Percentiles rank a stretch among this genome's conserved stretches.
Evolutionary conservation across 2,329 filamentous ascomycete genomes (phyloP).

Genomic region (Westerdykella sp.): DNA sequence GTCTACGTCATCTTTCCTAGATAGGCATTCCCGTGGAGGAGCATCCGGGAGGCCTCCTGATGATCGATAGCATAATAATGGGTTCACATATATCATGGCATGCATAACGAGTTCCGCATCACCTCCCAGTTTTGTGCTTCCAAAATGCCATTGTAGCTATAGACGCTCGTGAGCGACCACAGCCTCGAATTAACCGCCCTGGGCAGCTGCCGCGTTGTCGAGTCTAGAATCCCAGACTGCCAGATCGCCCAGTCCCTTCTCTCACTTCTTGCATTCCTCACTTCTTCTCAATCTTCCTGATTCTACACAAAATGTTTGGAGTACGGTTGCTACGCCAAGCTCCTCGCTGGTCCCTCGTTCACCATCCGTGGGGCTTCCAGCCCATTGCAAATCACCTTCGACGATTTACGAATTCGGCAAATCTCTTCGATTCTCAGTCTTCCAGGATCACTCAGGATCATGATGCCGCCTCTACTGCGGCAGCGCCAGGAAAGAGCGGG

Average conservation of each 20-base stretch:
- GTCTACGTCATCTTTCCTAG: too few species aligned
- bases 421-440: slow-evolving; percentile 15
- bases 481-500: slow-evolving; percentile 37
- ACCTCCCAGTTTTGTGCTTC: too few species aligned
- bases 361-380: slow-evolving; percentile 23
- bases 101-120: too few species aligned
- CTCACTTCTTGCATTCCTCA: slow-evolving; percentile 1
- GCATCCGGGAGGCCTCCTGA: neutral
- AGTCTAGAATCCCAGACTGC: too few species aligned
- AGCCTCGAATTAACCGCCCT: too few species aligned
- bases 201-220: too few species aligned
- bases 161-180: too few species aligned
- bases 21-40: too few species aligned
- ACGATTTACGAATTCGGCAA: slow-evolving; percentile 23
- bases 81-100: too few species aligned
- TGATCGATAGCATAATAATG: too few species aligned
- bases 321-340: slow-evolving; percentile 27
- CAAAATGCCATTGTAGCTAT: too few species aligned
- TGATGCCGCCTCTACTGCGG: slow-evolving; percentile 33
- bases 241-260: too few species aligned
- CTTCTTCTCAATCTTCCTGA: slow-evolving; percentile 2
- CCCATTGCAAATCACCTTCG: slow-evolving; percentile 18
- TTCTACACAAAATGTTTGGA: slow-evolving; percentile 26
- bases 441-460: slow-evolving; percentile 22
- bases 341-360: slow-evolving; percentile 20